Evolutionary conservation across 192 early-diverging fungal species (phyloP).

Genomic region (Umbelopsis ramanniana): DNA sequence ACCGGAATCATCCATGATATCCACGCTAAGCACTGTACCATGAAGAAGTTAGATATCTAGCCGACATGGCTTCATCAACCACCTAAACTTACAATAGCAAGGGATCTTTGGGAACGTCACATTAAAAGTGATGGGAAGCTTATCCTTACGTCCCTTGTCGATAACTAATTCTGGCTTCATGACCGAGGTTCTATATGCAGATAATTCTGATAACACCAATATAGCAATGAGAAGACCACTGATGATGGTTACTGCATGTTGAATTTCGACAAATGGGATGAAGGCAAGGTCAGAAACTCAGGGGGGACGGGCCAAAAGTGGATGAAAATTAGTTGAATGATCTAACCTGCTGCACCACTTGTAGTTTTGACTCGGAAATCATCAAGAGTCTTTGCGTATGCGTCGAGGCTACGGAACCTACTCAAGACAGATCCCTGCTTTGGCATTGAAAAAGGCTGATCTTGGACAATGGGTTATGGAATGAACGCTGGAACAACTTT

Average conservation of each 20-base stretch:
- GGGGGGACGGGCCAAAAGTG: not conserved
- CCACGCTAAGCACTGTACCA: slow-evolving; percentile 78
- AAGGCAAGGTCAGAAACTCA: not conserved
- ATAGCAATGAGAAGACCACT: slow-evolving; percentile 72
- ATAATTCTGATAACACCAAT: slow-evolving; percentile 83
- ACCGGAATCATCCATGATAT: slow-evolving; percentile 95
- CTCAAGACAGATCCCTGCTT: slow-evolving; percentile 52
- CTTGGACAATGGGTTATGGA: not conserved
- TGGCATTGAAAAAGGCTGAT: slow-evolving; percentile 40
- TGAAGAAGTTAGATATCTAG: not conserved
- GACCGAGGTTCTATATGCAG: slow-evolving; percentile 72
- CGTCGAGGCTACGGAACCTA: slow-evolving; percentile 70
- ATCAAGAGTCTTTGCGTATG: slow-evolving; percentile 97
- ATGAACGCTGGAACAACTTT: not conserved
- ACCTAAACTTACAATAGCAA: slow-evolving; percentile 70
- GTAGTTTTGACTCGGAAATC: slow-evolving; percentile 88
- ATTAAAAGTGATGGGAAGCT: slow-evolving; percentile 87
- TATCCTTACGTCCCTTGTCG: slow-evolving; percentile 84
- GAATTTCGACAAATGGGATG: not conserved
- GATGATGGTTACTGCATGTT: slow-evolving; percentile 72
- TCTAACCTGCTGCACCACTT: slow-evolving; percentile 73
- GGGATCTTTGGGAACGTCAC: slow-evolving; percentile 91
- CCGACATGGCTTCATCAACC: not conserved
- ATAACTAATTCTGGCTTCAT: slow-evolving; percentile 80
- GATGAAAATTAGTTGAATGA: slow-evolving; percentile 5